A percentile compares a stretch with the other conserved stretches of the same genome.
Evolutionary conservation across 139 green algal genomes (phyloP).

Genomic region (Haematococcus lacustris): DNA sequence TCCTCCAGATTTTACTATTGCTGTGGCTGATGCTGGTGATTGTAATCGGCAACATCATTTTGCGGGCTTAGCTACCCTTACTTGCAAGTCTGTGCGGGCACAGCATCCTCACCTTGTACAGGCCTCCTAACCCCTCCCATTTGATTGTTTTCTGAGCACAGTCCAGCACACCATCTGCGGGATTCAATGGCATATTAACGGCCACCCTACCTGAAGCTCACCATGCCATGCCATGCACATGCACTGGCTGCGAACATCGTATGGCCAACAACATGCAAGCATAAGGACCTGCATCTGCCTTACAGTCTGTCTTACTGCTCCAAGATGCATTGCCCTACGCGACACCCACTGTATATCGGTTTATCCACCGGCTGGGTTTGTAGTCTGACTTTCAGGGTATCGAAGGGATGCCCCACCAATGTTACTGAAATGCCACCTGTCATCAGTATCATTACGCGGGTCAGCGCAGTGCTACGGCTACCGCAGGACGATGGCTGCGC

Average conservation of each 20-base stretch:
- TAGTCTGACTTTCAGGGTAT: constrained; percentile 88
- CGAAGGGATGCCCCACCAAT: constrained; percentile 81
- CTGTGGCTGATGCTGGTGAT: no score
- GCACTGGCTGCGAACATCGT: background rate
- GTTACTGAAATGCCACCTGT: constrained; percentile 86
- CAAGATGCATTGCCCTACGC: background rate
- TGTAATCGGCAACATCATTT: no score
- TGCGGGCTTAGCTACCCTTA: no score
- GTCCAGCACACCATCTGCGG: constrained; percentile 76
- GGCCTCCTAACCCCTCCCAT: constrained; percentile 76
- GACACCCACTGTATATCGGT: constrained; percentile 80
- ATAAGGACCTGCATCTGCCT: background rate
- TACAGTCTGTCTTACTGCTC: background rate
- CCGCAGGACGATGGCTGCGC: no score
- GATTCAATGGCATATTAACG: background rate
- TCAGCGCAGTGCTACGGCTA: no score
- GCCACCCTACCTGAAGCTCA: background rate
- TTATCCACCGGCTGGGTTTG: constrained; percentile 81
- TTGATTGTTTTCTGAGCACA: constrained; percentile 85
- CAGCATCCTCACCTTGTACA: constrained; percentile 79
- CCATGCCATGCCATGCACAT: background rate
- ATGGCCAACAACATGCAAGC: background rate
- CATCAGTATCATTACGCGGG: no score
- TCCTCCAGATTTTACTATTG: no score
- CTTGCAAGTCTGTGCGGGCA: constrained; percentile 25